Evolutionary conservation across 2,329 filamentous ascomycete species (phyloP).

Genomic region (Claviceps lovelessii): DNA sequence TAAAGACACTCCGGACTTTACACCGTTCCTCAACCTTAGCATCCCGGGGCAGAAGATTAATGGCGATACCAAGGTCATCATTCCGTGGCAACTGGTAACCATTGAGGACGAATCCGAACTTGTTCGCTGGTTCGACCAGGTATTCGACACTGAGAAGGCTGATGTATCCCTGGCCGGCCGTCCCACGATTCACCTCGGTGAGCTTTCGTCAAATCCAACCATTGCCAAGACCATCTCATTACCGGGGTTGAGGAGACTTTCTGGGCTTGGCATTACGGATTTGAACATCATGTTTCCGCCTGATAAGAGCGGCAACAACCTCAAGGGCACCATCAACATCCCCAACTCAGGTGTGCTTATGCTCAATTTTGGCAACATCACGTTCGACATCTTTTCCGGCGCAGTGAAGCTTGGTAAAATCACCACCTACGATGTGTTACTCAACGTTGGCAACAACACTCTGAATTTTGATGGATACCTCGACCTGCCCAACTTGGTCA

Average conservation of each 20-base stretch:
- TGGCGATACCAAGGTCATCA: conserved; percentile 21
- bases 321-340: conserved; percentile 27
- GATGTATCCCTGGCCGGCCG: conserved; percentile 24
- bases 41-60: conserved; percentile 13
- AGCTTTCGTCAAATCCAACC: conserved; percentile 21
- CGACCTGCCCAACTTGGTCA: conserved; percentile 24
- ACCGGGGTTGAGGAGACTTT: conserved; percentile 24
- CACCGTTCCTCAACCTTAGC: conserved; percentile 12
- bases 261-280: conserved; percentile 23
- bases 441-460: conserved; percentile 30
- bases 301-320: conserved; percentile 25
- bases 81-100: conserved; percentile 21
- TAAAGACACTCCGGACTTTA: conserved; percentile 14
- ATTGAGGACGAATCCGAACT: conserved; percentile 27
- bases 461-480: conserved; percentile 26
- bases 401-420: conserved; percentile 26
- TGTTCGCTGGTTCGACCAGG: conserved; percentile 22
- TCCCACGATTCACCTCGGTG: conserved; percentile 24
- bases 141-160: conserved; percentile 24
- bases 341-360: conserved; percentile 30
- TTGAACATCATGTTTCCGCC: conserved; percentile 26
- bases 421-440: conserved; percentile 22
- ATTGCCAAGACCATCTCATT: conserved; percentile 29
- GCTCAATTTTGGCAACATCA: conserved; percentile 31
- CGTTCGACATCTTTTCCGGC: conserved; percentile 27